Conservation (phyloP, 306 rosid species). For the Fagus sylvatica region DNA sequence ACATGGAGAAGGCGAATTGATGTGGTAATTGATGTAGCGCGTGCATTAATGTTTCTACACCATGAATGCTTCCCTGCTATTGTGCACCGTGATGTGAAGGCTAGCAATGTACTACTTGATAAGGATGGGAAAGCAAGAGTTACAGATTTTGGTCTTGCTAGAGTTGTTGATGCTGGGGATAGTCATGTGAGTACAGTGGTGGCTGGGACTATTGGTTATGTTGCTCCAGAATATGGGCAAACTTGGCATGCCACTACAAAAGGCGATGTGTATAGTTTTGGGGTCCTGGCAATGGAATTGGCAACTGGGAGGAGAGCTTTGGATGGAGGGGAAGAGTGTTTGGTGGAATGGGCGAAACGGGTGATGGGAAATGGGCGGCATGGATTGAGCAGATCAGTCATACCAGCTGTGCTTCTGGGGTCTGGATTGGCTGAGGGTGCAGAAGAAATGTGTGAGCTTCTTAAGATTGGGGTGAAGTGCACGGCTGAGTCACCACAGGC, state of each 20-base stretch:
- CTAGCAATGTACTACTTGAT: constrained; percentile 84
- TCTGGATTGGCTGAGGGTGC: constrained; percentile 64
- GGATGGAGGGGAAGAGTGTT: constrained; percentile 94
- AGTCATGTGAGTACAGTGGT: constrained; percentile 95
- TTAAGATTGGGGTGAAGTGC: constrained; percentile 75
- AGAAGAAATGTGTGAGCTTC: constrained; percentile 76
- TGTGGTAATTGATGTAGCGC: constrained; percentile 74
- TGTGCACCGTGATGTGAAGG: constrained; percentile 92
- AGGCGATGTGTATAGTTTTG: constrained; percentile 93
- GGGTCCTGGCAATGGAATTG: constrained; percentile 79
- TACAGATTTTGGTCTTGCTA: constrained; percentile 90
- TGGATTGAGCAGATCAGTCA: constrained; percentile 36
- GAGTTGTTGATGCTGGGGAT: constrained; percentile 77
- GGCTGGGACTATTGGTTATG: constrained; percentile 93
- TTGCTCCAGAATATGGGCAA: constrained; percentile 94
- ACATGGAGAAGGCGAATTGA: constrained; percentile 66
- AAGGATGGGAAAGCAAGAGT: constrained; percentile 75
- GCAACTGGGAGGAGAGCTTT: constrained; percentile 87
- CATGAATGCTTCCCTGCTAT: constrained; percentile 79
- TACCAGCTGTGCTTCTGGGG: constrained; percentile 62
- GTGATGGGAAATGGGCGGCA: constrained; percentile 56
- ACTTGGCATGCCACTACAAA: constrained; percentile 94
- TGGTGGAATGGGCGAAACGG: constrained; percentile 83
- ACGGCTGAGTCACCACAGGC: constrained; percentile 64
- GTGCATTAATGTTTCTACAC: constrained; percentile 79